These are phyloP conservation scores for Candida gorgasii DNA, from an alignment of 805 yeast genomes.

Conservation along the genomic window DNA sequence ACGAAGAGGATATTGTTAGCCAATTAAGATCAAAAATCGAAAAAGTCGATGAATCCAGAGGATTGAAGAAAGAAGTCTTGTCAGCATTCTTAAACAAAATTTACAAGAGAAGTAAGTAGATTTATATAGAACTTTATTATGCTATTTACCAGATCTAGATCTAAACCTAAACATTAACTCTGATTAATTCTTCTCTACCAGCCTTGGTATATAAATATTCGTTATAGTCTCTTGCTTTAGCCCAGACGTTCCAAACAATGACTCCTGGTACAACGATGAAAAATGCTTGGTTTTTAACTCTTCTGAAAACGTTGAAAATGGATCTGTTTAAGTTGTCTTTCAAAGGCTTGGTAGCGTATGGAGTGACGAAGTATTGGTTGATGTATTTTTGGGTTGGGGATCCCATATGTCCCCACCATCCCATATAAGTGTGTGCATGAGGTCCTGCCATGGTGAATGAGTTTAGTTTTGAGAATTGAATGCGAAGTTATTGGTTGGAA, in stretches of 20 bases:
- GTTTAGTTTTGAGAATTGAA: constrained; percentile 2
- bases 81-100: constrained; percentile 84
- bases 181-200: constrained; percentile 92
- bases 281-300: constrained; percentile 82
- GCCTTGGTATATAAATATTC: constrained; percentile 95
- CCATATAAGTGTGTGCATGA: constrained; percentile 78
- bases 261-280: constrained; percentile 77
- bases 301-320: constrained; percentile 90
- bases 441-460: constrained; percentile 28
- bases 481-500: constrained; percentile 6
- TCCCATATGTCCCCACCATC: constrained; percentile 97
- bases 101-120: constrained; percentile 87
- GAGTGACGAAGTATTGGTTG: constrained; percentile 87
- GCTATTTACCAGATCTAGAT: not conserved
- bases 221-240: constrained; percentile 83
- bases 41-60: constrained; percentile 83
- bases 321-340: constrained; percentile 84
- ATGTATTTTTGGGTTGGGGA: constrained; percentile 84
- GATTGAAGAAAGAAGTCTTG: constrained; percentile 88
- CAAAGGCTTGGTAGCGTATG: constrained; percentile 90
- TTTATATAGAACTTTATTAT: not conserved
- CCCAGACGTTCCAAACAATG: constrained; percentile 85
- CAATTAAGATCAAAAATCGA: constrained; percentile 66
- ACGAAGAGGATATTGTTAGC: constrained; percentile 76
- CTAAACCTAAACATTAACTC: constrained; percentile 45